These are phyloP conservation scores for Populus alba DNA, from an alignment of 345 rosid genomes.

Conservation along the genomic window DNA sequence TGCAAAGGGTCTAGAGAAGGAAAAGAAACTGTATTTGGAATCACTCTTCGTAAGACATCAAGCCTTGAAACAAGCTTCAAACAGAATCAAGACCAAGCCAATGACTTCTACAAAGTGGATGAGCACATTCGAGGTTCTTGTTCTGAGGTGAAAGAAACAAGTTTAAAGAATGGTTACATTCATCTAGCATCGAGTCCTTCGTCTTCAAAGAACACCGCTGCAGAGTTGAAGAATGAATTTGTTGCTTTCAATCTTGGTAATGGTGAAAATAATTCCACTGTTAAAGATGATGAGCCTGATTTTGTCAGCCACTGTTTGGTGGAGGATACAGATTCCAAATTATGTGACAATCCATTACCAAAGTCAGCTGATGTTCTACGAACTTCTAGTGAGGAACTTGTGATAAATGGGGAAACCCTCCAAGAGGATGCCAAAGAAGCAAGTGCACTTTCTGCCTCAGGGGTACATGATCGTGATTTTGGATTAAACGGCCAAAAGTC, in stretches of 20 bases:
- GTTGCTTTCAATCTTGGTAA: constrained; percentile 15
- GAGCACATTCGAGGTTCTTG: constrained; percentile 4
- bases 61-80: constrained; percentile 10
- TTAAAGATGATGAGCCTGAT: constrained; percentile 13
- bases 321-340: constrained; percentile 7
- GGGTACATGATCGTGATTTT: constrained; percentile 5
- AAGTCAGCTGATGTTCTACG: constrained; percentile 10
- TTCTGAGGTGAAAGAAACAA: constrained; percentile 16
- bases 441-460: constrained; percentile 12
- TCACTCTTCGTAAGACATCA: constrained; percentile 13
- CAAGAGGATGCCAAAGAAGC: constrained; percentile 4
- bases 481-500: neutral
- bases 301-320: neutral
- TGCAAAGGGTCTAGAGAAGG: constrained; percentile 21
- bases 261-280: constrained; percentile 1
- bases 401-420: constrained; percentile 4
- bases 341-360: constrained; percentile 10
- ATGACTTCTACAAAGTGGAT: constrained; percentile 5
- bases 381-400: constrained; percentile 11
- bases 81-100: constrained; percentile 15
- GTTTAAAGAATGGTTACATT: neutral
- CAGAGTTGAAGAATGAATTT: constrained; percentile 21
- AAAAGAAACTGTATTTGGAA: constrained; percentile 16
- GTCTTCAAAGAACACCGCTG: constrained; percentile 7
- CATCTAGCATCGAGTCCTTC: neutral